phyloP scores from a whole-genome alignment of 495 filamentous ascomycete genomes.

The Daldinia loculata region DNA sequence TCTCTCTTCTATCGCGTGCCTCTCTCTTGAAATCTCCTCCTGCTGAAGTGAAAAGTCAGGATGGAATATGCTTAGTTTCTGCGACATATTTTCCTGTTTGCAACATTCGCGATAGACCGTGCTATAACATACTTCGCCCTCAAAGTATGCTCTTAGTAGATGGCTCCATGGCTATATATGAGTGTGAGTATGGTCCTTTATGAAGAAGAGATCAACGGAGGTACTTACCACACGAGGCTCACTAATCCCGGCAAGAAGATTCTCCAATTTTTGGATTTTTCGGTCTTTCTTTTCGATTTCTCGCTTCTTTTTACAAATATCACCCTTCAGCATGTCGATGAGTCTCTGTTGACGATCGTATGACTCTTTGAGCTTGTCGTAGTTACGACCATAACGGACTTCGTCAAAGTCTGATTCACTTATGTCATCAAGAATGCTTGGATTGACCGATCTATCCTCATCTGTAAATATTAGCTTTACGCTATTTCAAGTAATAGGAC shows the following conservation, averaged over 20 bases:
- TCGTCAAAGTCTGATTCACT: neutral
- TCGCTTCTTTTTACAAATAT: neutral
- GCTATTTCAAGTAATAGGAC: neutral
- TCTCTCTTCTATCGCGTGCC: neutral
- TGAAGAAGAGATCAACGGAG: neutral
- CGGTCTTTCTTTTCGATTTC: neutral
- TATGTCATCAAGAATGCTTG: slow-evolving; percentile 1
- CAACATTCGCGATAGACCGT: slow-evolving; percentile 31
- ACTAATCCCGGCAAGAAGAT: too few species aligned
- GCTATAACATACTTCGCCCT: neutral
- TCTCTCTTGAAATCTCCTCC: neutral
- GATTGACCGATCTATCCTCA: neutral
- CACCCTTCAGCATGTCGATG: neutral
- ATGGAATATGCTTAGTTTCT: slow-evolving; percentile 27
- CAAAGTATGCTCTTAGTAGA: slow-evolving; percentile 14
- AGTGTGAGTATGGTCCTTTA: neutral
- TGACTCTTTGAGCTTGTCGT: neutral
- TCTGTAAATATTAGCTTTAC: neutral
- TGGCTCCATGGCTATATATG: slow-evolving; percentile 22
- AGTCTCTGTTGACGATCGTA: neutral
- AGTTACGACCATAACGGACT: neutral
- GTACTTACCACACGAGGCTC: neutral
- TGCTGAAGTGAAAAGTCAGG: slow-evolving; percentile 36
- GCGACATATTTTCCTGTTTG: slow-evolving; percentile 52
- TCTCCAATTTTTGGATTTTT: neutral